phyloP scores from a whole-genome alignment of 1,284 basidiomycete species.

The Inonotus hispidus region DNA sequence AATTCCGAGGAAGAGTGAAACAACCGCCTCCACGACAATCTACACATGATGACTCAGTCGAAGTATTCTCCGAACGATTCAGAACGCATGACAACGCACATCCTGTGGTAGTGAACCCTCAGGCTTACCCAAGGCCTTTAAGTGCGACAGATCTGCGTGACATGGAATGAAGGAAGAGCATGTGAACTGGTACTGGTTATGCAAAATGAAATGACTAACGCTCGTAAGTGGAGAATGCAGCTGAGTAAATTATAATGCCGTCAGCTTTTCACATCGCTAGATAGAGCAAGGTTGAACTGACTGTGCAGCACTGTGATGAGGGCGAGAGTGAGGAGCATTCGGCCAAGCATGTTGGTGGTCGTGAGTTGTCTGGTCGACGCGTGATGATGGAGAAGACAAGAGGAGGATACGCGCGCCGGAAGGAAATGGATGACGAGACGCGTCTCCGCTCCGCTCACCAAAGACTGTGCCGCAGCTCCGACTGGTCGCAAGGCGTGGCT shows the following conservation, averaged over 20 bases:
- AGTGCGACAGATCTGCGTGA: constrained; percentile 56
- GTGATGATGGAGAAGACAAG: background rate
- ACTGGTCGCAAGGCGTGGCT: background rate
- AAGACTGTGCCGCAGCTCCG: background rate
- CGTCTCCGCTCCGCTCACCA: background rate
- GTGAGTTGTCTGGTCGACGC: background rate
- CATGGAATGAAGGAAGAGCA: background rate
- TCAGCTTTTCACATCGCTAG: background rate
- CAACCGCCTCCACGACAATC: constrained; percentile 65
- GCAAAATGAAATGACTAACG: constrained; percentile 37
- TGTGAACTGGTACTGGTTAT: background rate
- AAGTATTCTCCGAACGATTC: background rate
- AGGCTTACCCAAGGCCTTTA: constrained; percentile 68
- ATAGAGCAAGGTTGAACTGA: constrained; percentile 23
- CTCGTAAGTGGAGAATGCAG: constrained; percentile 57
- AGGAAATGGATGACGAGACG: background rate
- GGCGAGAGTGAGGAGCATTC: constrained; percentile 39
- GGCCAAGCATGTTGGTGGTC: constrained; percentile 36
- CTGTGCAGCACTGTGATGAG: constrained; percentile 47
- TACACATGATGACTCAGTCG: constrained; percentile 28
- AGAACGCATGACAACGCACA: constrained; percentile 35
- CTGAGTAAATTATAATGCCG: constrained; percentile 24
- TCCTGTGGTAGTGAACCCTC: constrained; percentile 60
- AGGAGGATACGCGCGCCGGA: background rate
- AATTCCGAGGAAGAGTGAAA: constrained; percentile 62